Base-by-base conservation (phyloP, 2,329 filamentous ascomycete species). In the Bretziella fagacearum region DNA sequence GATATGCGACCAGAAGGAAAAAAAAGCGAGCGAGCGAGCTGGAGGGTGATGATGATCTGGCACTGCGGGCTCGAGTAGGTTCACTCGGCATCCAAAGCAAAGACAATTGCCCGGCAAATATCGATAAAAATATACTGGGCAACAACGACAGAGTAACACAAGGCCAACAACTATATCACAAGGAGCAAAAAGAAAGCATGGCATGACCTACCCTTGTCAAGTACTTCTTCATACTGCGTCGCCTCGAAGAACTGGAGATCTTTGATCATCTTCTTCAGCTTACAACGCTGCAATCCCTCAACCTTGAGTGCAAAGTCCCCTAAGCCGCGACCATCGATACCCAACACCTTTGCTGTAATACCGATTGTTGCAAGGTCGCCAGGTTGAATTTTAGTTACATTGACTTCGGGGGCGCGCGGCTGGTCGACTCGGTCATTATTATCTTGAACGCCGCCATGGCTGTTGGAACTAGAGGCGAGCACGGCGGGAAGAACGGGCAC, bases 181-280 rank as follows among this genome's bases (percentile, higher is more conserved):
- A 42, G 27, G 26, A 43, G 15, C 7, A 20, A 44, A 30, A 41
- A 41, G 29, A 42, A 46, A 33, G n/a, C 36, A 36, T 22, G 33
- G 30, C 23, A 37, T 30, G 18, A 58, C 70, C 52, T 64, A 82
- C 77, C 67, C 54, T 76, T 71, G 58, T 93, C 85, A 49, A 79
- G 72, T 55, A 80, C 74, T 48, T 81, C 70, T 15, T 70, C 71
- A 39, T 49, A 53, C 20, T 94, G 75, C 55, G 81, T 81, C 39
- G 78, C 87, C 64, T 94, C 86, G 54, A 94, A 86, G 59, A 83
- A 93, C 2, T 86, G 84, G 46, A 79, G 73, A 53, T 93, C 84
- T 58, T 84, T 79, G 30, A 75, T 71, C 41, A 91, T 63, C 56
- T 77, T 79, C 44, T 85, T 80, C 29, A 95, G 65, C 52, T 74